Conservation (phyloP, 495 filamentous ascomycete species). For the Aspergillus hancockii region DNA sequence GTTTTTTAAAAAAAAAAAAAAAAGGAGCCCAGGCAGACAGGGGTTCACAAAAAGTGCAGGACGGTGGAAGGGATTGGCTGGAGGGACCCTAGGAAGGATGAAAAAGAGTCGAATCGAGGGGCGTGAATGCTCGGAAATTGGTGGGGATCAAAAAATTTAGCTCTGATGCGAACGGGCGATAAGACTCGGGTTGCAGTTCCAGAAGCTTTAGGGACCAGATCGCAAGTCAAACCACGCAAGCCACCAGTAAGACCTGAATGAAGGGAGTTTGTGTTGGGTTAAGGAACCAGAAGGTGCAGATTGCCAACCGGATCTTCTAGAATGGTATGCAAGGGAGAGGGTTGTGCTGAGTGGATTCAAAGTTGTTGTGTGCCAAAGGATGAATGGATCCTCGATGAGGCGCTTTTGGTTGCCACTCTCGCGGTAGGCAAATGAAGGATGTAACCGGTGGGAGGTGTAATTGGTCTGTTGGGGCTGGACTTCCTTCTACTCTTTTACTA, state of each 20-base stretch:
- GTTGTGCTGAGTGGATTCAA: neutral
- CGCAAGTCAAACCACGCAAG: neutral
- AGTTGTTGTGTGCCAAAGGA: neutral
- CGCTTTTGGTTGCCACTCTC: neutral
- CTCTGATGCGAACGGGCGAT: constrained; percentile 12
- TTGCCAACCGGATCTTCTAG: constrained; percentile 1
- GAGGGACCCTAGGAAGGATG: constrained; percentile 5
- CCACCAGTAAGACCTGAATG: neutral
- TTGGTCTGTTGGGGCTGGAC: too few relatives aligned
- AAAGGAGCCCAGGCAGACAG: constrained; percentile 5
- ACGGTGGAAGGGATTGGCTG: constrained; percentile 6
- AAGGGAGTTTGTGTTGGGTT: neutral
- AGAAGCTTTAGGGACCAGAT: constrained; percentile 4
- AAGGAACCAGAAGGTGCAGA: constrained; percentile 1
- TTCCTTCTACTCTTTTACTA: too few relatives aligned
- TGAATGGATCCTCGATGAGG: neutral
- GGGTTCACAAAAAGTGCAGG: neutral
- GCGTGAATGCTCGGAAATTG: constrained; percentile 8
- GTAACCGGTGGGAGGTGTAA: neutral
- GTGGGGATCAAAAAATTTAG: constrained; percentile 11
- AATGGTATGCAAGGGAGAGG: neutral
- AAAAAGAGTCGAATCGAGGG: constrained; percentile 13
- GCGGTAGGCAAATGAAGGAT: constrained; percentile 1
- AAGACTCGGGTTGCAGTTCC: constrained; percentile 9
- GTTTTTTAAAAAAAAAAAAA: constrained; percentile 2